Conservation (phyloP, 2,329 filamentous ascomycete species). For the Alternaria sp. region DNA sequence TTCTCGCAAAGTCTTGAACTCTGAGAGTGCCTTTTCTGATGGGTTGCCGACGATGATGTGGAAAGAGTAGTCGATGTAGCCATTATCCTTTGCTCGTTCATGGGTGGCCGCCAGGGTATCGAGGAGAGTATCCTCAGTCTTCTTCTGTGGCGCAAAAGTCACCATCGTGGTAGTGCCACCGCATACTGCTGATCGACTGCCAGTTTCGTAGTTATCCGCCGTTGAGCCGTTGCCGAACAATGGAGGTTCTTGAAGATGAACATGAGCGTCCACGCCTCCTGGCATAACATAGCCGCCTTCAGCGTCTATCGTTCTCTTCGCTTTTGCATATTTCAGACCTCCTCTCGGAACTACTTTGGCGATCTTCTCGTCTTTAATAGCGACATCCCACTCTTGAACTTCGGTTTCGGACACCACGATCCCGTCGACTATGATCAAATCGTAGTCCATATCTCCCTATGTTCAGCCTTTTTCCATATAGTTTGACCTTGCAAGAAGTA, state of each 20-base stretch:
- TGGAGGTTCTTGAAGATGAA: slow-evolving; percentile 58
- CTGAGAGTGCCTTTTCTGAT: slow-evolving; percentile 43
- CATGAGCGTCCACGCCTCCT: slow-evolving; percentile 59
- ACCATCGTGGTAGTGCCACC: slow-evolving; percentile 61
- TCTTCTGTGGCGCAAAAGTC: slow-evolving; percentile 59
- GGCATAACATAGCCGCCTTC: slow-evolving; percentile 58
- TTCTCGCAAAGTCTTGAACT: slow-evolving; percentile 48
- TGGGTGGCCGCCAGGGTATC: slow-evolving; percentile 56
- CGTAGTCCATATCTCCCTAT: slow-evolving; percentile 36
- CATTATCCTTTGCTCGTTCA: slow-evolving; percentile 54
- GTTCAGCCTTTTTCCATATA: background rate
- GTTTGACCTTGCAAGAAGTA: background rate
- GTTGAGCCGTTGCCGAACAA: slow-evolving; percentile 56
- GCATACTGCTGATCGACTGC: slow-evolving; percentile 57
- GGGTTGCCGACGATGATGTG: slow-evolving; percentile 54
- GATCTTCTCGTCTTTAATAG: slow-evolving; percentile 56
- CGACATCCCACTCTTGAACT: slow-evolving; percentile 53
- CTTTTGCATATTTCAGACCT: slow-evolving; percentile 37
- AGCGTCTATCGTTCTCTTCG: slow-evolving; percentile 53
- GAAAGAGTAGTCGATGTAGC: slow-evolving; percentile 60
- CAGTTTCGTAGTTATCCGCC: slow-evolving; percentile 53
- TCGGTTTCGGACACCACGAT: slow-evolving; percentile 54
- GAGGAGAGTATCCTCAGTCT: slow-evolving; percentile 57
- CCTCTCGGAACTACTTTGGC: slow-evolving; percentile 47
- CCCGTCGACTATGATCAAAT: slow-evolving; percentile 56